A percentile compares a stretch with the other conserved stretches of the same genome.
These are phyloP conservation scores for Tolypocladium paradoxum DNA, from an alignment of 2,329 filamentous ascomycete species.

Conservation along the genomic window DNA sequence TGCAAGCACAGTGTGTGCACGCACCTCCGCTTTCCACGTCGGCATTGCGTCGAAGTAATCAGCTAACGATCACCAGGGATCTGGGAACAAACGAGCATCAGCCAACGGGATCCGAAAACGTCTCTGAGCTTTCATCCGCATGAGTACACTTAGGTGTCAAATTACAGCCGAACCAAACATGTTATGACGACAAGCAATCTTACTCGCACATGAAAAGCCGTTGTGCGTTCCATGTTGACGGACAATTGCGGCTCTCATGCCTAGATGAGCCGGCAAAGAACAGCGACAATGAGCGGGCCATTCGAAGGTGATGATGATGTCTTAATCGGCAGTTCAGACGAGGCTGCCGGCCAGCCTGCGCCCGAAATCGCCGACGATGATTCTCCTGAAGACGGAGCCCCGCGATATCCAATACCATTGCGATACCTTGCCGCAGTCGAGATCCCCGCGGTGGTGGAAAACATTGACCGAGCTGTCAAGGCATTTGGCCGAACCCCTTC, in stretches of 20 bases:
- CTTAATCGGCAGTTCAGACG: constrained; percentile 1
- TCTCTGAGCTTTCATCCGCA: neutral
- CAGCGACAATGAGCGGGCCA: neutral
- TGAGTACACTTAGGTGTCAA: neutral
- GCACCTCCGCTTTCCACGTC: neutral
- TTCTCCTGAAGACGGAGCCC: constrained; percentile 14
- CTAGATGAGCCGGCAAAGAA: neutral
- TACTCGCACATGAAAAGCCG: neutral
- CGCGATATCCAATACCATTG: constrained; percentile 22
- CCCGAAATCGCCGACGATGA: neutral
- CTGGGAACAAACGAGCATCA: neutral
- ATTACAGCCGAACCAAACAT: neutral
- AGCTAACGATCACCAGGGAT: neutral
- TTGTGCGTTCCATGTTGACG: neutral
- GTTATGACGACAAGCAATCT: neutral
- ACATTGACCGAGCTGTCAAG: constrained; percentile 29
- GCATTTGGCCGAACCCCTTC: constrained; percentile 29
- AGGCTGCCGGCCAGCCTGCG: neutral
- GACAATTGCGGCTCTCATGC: neutral
- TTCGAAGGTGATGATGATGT: neutral
- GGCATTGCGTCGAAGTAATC: neutral
- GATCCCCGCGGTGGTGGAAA: constrained; percentile 31
- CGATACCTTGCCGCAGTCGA: constrained; percentile 29
- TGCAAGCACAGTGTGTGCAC: neutral
- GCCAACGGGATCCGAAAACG: no score